Evolutionary conservation across 2,329 filamentous ascomycete species (phyloP), one percentile per base, ranked within the genome.

Genomic region (Alternaria panax): DNA sequence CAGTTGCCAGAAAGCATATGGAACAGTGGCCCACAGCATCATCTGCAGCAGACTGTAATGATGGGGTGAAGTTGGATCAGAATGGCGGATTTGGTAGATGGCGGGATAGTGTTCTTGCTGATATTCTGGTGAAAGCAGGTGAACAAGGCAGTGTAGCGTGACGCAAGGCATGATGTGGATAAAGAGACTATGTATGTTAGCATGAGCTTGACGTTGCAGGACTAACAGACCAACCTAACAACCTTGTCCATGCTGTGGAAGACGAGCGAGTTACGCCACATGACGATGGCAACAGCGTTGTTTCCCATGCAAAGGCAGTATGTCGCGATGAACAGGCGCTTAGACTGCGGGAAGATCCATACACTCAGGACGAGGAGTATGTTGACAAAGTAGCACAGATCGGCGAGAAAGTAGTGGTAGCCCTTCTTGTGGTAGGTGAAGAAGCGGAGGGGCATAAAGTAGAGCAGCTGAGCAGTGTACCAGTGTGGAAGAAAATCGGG

Each of bases 241-340:
- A 98, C 93, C 80, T 99, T 99, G 84, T 99, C 95, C 80, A 99
- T 89, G 75, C 92, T 96, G 83, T 99, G 95, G 78, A 99, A 99
- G 46, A 99, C 95, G 74, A 99, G 87, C 30, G 93, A 97, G 78
- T 99, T 99, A 65, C 95, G 89, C 95, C 95, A 99, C 93, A 99
- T 95, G 75, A 95, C 93, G 77, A 99, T 98, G 12, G 95, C 95
- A 46, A 97, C 89, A 20, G 95, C 95, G 75, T 99, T 99, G 80
- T 99, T 99, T 64, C 95, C 95, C 74, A 92, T 96, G 9, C 93
- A 92, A 32, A 99, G 84, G 73, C 95, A 98, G 79, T 93, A 99
- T 1, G 92, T 90, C 67, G 92, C 89, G 65, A 96, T 95, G 78
- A 99, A 93, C 16, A 99, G 85, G 43, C 94, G 89, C 79, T 96